Conservation (phyloP, 305 asterid genomes). For the Fraxinus sp. region DNA sequence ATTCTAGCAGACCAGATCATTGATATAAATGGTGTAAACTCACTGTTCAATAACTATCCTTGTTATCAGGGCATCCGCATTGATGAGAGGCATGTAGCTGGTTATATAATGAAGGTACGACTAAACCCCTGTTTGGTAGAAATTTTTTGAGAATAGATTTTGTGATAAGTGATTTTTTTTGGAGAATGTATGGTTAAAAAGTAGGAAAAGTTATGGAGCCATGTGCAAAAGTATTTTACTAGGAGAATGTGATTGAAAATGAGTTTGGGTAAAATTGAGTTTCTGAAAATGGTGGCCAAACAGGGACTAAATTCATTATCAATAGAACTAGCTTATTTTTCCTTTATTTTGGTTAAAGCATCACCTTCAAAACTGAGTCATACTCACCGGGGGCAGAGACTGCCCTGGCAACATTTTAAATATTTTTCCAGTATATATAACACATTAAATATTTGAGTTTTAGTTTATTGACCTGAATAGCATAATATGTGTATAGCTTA, state of each 20-base stretch:
- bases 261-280: background rate
- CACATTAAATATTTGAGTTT: background rate
- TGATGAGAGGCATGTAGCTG: conserved; percentile 92
- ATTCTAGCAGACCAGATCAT: conserved; percentile 21
- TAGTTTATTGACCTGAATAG: background rate
- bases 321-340: conserved; percentile 7
- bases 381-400: background rate
- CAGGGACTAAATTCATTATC: background rate
- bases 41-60: conserved; percentile 22
- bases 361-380: conserved; percentile 2
- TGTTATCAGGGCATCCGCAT: conserved; percentile 74
- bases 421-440: too few species aligned
- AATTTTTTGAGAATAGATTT: background rate
- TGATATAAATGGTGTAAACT: conserved; percentile 23
- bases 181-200: background rate
- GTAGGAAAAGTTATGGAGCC: background rate
- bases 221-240: background rate
- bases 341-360: conserved; percentile 2
- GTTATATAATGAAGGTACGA: conserved; percentile 84
- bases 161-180: background rate
- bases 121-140: background rate
- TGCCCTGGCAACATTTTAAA: background rate
- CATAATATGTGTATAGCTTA: background rate
- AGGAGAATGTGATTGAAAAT: background rate
- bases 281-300: background rate